Base-by-base conservation (phyloP, 352 stramenopile genomes). In the Hyaloperonospora brassicae region DNA sequence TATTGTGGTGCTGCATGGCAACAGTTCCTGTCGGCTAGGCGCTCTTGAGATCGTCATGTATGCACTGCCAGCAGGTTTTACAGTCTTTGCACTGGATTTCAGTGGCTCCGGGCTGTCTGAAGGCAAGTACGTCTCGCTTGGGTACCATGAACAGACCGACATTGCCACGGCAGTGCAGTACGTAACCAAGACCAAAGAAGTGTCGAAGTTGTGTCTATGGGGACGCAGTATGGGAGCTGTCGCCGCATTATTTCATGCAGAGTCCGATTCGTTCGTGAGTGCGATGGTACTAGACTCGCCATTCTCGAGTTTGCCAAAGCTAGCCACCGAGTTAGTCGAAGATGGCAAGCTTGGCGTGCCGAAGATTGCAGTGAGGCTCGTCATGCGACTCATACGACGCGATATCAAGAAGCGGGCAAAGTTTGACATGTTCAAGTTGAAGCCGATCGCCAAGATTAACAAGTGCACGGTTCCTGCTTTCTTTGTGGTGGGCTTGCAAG, bases 341-440 rank as follows among this genome's bases (percentile, higher is more conserved):
- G 83, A 90, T 47, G 83, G 80, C 3, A 93, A 91, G 46, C 65
- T 93, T 2, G 74, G 78, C 4, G 83, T 93, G 6, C 80, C 83
- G 11, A 86, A 86, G 60, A 81, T 93, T 38, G 79, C 79, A 0
- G 83, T 93, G 8, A 82, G 83, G 27, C 61, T 91, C n/a, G 79
- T 93, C 5, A 87, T 93, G 80, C 59, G 78, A 24, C 59, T 93
- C 13, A 84, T 93, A 45, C 76, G 80, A 44, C 62, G 76, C 1
- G 79, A 91, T 58, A 88, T 93, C 41, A 88, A 87, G 56, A 73
- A 76, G 4, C 62, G 83, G 46, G 83, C 83, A 39, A 89, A 90
- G 55, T 93, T 93, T 59, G 83, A 93, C 55, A 89, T 91, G 76
- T 91, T 89, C 58, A 88, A 93, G 58, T 61, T 93, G 43, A 91